Evolutionary conservation across 257 asterid species (phyloP).

Genomic region (Rehmannia glutinosa): DNA sequence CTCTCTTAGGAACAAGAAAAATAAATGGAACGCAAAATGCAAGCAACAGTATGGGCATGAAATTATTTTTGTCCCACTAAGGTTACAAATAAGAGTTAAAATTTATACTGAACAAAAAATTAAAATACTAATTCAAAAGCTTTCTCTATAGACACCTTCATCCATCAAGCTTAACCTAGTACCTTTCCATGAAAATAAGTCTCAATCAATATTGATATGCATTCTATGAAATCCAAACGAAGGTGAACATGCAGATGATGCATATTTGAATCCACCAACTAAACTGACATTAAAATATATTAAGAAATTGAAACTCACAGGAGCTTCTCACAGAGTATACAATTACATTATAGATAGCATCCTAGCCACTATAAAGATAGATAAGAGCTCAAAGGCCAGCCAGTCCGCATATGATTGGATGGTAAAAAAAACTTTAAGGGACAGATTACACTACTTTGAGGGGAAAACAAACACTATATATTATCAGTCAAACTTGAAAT

Average conservation of each 20-base stretch:
- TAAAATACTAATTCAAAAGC: neutral
- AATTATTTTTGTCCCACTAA: neutral
- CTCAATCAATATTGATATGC: neutral
- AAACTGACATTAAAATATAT: neutral
- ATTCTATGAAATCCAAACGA: neutral
- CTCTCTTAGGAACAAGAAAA: slow-evolving; percentile 7
- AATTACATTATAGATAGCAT: neutral
- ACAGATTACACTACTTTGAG: neutral
- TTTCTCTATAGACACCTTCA: neutral
- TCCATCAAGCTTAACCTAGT: neutral
- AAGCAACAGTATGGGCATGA: neutral
- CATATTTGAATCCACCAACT: slow-evolving; percentile 1
- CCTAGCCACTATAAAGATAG: neutral
- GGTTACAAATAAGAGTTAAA: neutral
- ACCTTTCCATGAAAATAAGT: neutral
- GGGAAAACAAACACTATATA: neutral
- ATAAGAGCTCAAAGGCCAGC: neutral
- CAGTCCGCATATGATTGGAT: neutral
- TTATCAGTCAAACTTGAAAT: neutral
- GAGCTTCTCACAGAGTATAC: neutral
- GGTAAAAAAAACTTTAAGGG: neutral
- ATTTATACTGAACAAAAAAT: neutral
- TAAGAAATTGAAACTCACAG: neutral
- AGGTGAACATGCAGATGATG: too few species aligned
- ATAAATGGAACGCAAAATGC: neutral